Evolutionary conservation across 2,329 filamentous ascomycete species (phyloP).

Genomic region (Ophiostoma pallidulum): DNA sequence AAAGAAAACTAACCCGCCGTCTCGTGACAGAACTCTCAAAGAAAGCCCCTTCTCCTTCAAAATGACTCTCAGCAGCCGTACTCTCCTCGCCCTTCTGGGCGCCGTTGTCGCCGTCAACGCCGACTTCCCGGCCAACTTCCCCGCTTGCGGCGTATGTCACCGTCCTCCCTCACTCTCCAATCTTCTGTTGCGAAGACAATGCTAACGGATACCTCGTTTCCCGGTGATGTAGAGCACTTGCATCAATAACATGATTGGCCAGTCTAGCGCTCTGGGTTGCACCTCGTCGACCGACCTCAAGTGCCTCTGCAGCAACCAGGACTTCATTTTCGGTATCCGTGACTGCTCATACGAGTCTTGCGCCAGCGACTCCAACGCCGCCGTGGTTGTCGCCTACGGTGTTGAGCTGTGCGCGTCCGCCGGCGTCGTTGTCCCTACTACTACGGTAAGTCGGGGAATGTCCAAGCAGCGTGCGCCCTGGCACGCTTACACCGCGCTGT

Average conservation of each 20-base stretch:
- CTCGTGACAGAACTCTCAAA: slow-evolving; percentile 26
- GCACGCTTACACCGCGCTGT: too few species aligned
- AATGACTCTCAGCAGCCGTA: slow-evolving; percentile 26
- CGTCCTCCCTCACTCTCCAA: not conserved
- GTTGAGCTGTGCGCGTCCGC: slow-evolving; percentile 29
- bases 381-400: slow-evolving; percentile 30
- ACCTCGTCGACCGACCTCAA: slow-evolving; percentile 24
- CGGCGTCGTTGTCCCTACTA: slow-evolving; percentile 28
- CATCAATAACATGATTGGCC: slow-evolving; percentile 40
- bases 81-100: slow-evolving; percentile 29
- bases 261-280: slow-evolving; percentile 39
- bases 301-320: slow-evolving; percentile 38
- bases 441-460: slow-evolving; percentile 16
- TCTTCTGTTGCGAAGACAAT: not conserved
- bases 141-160: slow-evolving; percentile 41
- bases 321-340: slow-evolving; percentile 41
- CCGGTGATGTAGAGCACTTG: slow-evolving; percentile 40
- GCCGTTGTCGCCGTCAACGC: slow-evolving; percentile 28
- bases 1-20: not conserved
- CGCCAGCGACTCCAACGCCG: slow-evolving; percentile 24
- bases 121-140: slow-evolving; percentile 32
- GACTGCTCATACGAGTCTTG: slow-evolving; percentile 41
- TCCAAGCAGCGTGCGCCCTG: too few species aligned
- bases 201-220: too few species aligned
- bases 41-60: slow-evolving; percentile 28